These are phyloP conservation scores for Pseudogymnoascus pannorum DNA, from an alignment of 2,329 filamentous ascomycete species.

Conservation along the genomic window DNA sequence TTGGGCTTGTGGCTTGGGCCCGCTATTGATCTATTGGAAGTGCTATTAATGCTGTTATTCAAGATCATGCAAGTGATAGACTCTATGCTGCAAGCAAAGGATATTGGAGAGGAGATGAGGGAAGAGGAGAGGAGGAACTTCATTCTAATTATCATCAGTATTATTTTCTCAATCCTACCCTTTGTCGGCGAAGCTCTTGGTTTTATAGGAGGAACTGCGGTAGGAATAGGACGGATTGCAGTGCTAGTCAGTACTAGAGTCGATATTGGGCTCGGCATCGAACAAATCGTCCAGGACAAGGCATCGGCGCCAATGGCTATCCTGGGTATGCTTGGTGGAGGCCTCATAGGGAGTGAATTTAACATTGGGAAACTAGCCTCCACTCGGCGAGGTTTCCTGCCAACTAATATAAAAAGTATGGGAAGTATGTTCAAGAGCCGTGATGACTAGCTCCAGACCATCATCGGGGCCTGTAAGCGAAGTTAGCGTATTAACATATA, in stretches of 20 bases:
- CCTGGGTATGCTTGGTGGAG: slow-evolving; percentile 17
- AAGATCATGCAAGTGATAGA: slow-evolving; percentile 24
- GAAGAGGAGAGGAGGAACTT: slow-evolving; percentile 20
- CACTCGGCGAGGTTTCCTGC: too few species aligned
- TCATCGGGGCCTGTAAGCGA: too few species aligned
- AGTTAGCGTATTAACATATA: too few species aligned
- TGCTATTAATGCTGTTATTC: slow-evolving; percentile 20
- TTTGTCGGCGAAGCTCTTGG: slow-evolving; percentile 33
- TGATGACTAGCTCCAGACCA: too few species aligned
- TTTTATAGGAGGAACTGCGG: not conserved
- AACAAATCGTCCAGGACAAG: slow-evolving; percentile 22
- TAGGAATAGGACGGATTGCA: slow-evolving; percentile 13
- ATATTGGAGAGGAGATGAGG: slow-evolving; percentile 20
- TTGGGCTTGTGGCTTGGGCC: slow-evolving; percentile 2
- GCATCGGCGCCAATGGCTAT: slow-evolving; percentile 25
- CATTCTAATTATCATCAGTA: slow-evolving; percentile 33
- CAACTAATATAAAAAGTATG: too few species aligned
- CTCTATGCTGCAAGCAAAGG: slow-evolving; percentile 24
- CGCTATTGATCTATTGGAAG: slow-evolving; percentile 12
- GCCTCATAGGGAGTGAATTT: not conserved
- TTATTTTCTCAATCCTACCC: slow-evolving; percentile 42
- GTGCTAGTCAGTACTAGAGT: slow-evolving; percentile 17
- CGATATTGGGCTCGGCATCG: slow-evolving; percentile 20
- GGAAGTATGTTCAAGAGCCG: too few species aligned
- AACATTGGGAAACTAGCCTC: slow-evolving; percentile 3